Base-by-base conservation (phyloP, 164 flowering plant genomes). In the Magnolia changhungtana region DNA sequence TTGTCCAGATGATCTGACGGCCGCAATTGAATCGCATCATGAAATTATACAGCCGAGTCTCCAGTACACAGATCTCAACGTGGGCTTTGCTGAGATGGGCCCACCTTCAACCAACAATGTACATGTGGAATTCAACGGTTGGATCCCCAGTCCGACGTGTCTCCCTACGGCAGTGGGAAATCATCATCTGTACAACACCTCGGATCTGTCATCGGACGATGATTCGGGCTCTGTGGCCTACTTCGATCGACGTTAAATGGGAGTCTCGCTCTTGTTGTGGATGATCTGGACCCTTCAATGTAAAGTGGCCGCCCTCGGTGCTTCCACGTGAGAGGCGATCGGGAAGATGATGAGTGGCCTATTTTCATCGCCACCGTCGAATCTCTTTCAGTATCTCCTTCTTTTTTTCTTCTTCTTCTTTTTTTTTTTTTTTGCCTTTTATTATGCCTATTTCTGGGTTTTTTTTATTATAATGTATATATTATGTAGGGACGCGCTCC, bases 251-350 rank as follows among this genome's bases (percentile, higher is more conserved):
- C 18, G 71, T 68, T 68, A 66, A n/a, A 0, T 13, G 13, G 1
- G 31, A 61, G 7, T 9, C 52, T 58, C n/a, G 61, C 10, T 9
- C 65, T 3, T 64, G 23, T n/a, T 64, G 67, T 64, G n/a, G 24
- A 64, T 64, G 21, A 49, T 18, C 31, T 21, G 20, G 11, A 63
- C 24, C 50, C 21, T 63, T 21, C 55, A 1, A 4, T 63, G 69
- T 29, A 11, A 37, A 73, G n/a, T 7, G 14, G 24, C 49, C 70
- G 70, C 76, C 76, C 70, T 65, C 76, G 0, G 50, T 37, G 70
- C 70, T 50, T 20, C 18, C 7, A 68, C 29, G n/a, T 23, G 50
- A 64, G 76, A 74, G 76, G 76, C 76, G 76, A 63, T 68, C 45
- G 13, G 18, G 18, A 55, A 3, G 61, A 55, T 8, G 61, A 55